A percentile compares a stretch with the other conserved stretches of the same genome.
Conservation (phyloP, 805 yeast genomes). For the Pichia manshurica region DNA sequence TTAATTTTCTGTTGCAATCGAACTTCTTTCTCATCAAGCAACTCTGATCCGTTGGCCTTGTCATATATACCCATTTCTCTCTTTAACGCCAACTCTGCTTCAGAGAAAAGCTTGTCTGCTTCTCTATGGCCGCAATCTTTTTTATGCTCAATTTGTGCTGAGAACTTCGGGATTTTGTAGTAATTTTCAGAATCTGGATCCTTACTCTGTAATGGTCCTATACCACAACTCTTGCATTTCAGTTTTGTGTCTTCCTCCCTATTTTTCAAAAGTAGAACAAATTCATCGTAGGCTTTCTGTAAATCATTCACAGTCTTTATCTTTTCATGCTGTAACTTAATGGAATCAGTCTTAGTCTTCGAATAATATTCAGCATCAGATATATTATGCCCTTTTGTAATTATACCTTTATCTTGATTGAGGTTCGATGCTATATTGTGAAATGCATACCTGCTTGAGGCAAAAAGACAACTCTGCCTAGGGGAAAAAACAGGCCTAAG, state of each 20-base stretch:
- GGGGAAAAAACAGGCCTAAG: no score
- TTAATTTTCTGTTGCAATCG: conserved; percentile 2
- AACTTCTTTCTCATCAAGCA: background rate
- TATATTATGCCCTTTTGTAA: background rate
- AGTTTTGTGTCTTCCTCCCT: background rate
- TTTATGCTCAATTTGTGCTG: background rate
- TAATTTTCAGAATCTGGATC: conserved; percentile 37
- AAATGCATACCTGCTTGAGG: no score
- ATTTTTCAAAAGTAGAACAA: conserved; percentile 1
- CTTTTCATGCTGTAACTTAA: background rate
- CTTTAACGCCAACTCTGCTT: conserved; percentile 5
- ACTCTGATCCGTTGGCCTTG: background rate
- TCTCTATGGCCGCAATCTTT: background rate
- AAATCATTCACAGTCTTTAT: background rate
- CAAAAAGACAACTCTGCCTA: no score
- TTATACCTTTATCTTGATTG: no score
- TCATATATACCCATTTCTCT: conserved; percentile 4
- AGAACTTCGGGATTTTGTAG: conserved; percentile 19
- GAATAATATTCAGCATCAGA: background rate
- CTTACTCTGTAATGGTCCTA: conserved; percentile 37
- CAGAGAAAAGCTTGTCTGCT: background rate
- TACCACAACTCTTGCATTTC: conserved; percentile 52
- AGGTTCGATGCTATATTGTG: no score
- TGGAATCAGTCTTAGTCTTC: background rate
- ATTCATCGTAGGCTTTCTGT: conserved; percentile 4